These are phyloP conservation scores for Sarocladium strictum DNA, from an alignment of 2,329 filamentous ascomycete species.

Conservation along the genomic window DNA sequence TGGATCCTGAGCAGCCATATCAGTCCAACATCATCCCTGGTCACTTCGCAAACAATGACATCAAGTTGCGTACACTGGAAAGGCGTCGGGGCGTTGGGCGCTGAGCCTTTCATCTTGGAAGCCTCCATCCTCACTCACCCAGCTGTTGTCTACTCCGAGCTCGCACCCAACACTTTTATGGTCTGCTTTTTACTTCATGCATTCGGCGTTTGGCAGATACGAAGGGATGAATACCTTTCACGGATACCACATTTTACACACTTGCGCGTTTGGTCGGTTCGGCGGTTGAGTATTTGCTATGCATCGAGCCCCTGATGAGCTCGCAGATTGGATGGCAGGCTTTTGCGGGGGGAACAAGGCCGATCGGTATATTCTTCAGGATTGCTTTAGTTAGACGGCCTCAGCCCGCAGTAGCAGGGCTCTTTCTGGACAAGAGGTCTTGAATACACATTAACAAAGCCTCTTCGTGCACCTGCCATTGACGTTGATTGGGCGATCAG, in stretches of 20 bases:
- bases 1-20: neutral
- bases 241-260: conserved; percentile 8
- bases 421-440: neutral
- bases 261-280: neutral
- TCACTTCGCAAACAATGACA: neutral
- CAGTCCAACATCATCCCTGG: neutral
- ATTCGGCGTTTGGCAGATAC: conserved; percentile 4
- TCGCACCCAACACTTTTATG: neutral
- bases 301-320: neutral
- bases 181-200: neutral
- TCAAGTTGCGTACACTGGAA: neutral
- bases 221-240: neutral
- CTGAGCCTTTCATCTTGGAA: neutral
- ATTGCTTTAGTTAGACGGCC: neutral
- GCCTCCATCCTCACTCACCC: too few relatives aligned
- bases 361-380: too few relatives aligned
- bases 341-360: neutral
- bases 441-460: neutral
- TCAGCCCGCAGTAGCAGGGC: neutral
- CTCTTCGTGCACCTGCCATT: too few relatives aligned
- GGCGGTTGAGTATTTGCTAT: neutral
- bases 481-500: too few relatives aligned
- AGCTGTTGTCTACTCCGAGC: neutral
- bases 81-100: neutral
- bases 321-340: neutral